Evolutionary conservation across 192 early-diverging fungal genomes (phyloP).

Genomic region (Rhizophagus sp.): DNA sequence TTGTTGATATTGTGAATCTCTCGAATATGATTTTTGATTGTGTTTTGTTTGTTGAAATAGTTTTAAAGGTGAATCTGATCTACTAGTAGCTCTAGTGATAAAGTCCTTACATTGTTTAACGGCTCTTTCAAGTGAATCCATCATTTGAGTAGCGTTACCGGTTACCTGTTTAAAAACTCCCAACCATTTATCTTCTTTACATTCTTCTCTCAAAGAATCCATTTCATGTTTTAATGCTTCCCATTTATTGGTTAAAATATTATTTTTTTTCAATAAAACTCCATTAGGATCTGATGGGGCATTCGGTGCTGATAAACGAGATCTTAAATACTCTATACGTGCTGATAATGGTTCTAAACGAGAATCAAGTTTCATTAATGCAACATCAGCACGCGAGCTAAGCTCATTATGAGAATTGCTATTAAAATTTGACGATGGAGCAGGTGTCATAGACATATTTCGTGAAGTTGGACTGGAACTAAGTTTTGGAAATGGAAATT

Average conservation of each 20-base stretch:
- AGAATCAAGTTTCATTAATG: conserved; percentile 47
- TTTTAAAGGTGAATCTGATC: conserved; percentile 21
- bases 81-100: conserved; percentile 9
- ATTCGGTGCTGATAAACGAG: conserved; percentile 32
- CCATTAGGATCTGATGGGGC: conserved; percentile 39
- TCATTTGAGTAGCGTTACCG: conserved; percentile 58
- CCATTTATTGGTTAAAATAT: conserved; percentile 41
- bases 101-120: conserved; percentile 52
- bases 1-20: conserved; percentile 38
- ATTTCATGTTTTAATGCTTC: conserved; percentile 56
- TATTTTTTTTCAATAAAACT: conserved; percentile 35
- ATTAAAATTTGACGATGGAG: not conserved
- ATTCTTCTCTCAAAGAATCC: conserved; percentile 55
- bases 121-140: conserved; percentile 56
- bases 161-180: conserved; percentile 54
- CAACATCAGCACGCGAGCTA: conserved; percentile 21
- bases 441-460: not conserved
- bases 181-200: conserved; percentile 62
- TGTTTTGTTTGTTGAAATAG: not conserved
- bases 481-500: conserved; percentile 8
- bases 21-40: conserved; percentile 14
- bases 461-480: conserved; percentile 12
- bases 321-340: conserved; percentile 49
- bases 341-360: conserved; percentile 52
- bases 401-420: not conserved